Conservation (phyloP, 192 early-diverging fungal species). For the Entophlyctis luteolus region DNA sequence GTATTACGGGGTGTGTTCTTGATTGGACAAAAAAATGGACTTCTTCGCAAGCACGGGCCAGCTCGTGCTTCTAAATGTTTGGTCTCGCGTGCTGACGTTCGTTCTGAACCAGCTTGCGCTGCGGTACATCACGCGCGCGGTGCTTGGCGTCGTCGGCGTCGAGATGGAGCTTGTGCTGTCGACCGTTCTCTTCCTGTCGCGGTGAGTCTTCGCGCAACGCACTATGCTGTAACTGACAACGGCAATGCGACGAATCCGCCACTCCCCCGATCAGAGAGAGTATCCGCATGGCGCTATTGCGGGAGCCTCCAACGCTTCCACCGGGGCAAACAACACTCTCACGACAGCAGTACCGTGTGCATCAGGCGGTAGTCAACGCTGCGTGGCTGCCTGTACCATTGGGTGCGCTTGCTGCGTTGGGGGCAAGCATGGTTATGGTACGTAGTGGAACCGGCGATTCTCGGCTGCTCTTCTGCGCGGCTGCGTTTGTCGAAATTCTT, state of each 20-base stretch:
- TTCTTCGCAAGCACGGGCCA: slow-evolving; percentile 27
- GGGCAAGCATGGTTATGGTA: slow-evolving; percentile 28
- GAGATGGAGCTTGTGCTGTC: slow-evolving; percentile 81
- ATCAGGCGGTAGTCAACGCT: slow-evolving; percentile 67
- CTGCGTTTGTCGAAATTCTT: slow-evolving; percentile 75
- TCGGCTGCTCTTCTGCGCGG: slow-evolving; percentile 35
- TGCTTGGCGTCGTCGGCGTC: slow-evolving; percentile 73
- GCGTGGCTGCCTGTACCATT: slow-evolving; percentile 65
- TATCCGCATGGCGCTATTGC: slow-evolving; percentile 45
- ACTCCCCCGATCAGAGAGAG: slow-evolving; percentile 20
- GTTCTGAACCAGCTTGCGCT: slow-evolving; percentile 73
- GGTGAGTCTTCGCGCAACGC: too few species aligned
- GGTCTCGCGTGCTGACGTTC: slow-evolving; percentile 62
- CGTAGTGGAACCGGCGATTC: slow-evolving; percentile 37
- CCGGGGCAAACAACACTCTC: neutral
- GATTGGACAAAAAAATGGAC: too few species aligned
- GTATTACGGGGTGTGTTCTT: too few species aligned
- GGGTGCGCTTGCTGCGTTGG: slow-evolving; percentile 54
- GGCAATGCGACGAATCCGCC: too few species aligned
- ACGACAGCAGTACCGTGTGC: slow-evolving; percentile 10
- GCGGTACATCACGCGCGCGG: slow-evolving; percentile 63
- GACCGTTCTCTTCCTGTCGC: slow-evolving; percentile 88
- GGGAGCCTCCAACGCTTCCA: slow-evolving; percentile 17
- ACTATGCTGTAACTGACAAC: too few species aligned
- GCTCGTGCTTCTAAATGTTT: slow-evolving; percentile 35